phyloP scores from a whole-genome alignment of 1,139 yeast species.

The Maudiozyma humilis region DNA sequence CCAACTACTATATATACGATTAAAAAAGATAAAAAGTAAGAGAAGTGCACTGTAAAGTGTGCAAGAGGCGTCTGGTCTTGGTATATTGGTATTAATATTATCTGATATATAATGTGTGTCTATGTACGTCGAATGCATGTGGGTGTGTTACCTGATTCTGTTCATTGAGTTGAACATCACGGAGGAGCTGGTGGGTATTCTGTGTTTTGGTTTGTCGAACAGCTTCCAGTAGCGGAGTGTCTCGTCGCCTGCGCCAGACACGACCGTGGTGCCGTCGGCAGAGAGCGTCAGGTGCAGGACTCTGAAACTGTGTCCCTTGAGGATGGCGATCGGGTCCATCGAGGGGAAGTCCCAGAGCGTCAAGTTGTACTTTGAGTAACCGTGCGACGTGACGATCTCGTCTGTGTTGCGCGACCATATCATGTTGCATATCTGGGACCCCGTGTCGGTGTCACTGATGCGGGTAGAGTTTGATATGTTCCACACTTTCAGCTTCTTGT shows the following conservation, averaged over 20 bases:
- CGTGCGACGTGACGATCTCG: constrained; percentile 91
- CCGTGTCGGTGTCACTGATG: constrained; percentile 76
- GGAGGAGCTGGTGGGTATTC: constrained; percentile 44
- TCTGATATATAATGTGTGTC: too few relatives aligned
- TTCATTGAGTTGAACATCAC: constrained; percentile 71
- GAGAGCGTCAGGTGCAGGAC: constrained; percentile 83
- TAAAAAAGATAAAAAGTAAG: too few relatives aligned
- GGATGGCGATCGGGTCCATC: constrained; percentile 86
- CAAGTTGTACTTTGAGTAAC: constrained; percentile 83
- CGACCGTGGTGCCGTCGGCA: constrained; percentile 98
- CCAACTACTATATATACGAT: too few relatives aligned
- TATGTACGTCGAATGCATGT: too few relatives aligned
- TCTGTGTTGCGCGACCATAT: constrained; percentile 90
- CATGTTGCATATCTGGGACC: constrained; percentile 91
- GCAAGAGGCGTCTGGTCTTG: too few relatives aligned
- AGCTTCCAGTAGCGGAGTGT: constrained; percentile 90
- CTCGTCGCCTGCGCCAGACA: constrained; percentile 98
- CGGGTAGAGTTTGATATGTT: constrained; percentile 73
- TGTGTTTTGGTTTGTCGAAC: constrained; percentile 63
- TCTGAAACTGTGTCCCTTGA: constrained; percentile 90
- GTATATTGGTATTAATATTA: too few relatives aligned
- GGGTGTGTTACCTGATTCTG: constrained; percentile 63
- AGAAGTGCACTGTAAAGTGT: too few relatives aligned
- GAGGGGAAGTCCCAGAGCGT: constrained; percentile 92
- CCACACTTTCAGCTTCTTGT: constrained; percentile 86